Evolutionary conservation across 345 rosid genomes (phyloP).

Genomic region (Eucalyptus leucophloia): DNA sequence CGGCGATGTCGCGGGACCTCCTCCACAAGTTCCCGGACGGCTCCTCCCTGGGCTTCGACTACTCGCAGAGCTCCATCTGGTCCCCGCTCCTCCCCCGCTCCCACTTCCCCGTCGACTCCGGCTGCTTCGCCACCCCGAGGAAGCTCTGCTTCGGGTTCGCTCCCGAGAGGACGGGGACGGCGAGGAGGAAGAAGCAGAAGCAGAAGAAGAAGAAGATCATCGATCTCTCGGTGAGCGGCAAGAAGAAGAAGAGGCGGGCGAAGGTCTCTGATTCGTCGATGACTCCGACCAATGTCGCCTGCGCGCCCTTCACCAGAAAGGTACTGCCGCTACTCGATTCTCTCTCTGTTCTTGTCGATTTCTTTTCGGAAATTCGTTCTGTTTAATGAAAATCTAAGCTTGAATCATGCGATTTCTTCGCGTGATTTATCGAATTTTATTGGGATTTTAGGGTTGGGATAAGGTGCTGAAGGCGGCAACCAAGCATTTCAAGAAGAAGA

Average conservation of each 20-base stretch:
- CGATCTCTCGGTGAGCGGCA: neutral
- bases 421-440: neutral
- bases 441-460: slow-evolving; percentile 42
- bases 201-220: slow-evolving; percentile 1
- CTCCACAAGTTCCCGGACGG: slow-evolving; percentile 78
- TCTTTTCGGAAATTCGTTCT: neutral
- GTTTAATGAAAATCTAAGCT: neutral
- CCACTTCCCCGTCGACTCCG: slow-evolving; percentile 30
- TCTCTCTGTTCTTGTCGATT: neutral
- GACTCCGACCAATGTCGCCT: slow-evolving; percentile 21
- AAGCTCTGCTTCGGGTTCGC: slow-evolving; percentile 8
- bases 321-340: slow-evolving; percentile 1
- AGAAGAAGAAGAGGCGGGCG: neutral
- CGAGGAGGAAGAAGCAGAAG: slow-evolving; percentile 3
- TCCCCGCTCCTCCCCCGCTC: slow-evolving; percentile 67
- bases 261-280: slow-evolving; percentile 16
- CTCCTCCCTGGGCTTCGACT: slow-evolving; percentile 64
- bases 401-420: neutral
- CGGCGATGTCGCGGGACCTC: slow-evolving; percentile 61
- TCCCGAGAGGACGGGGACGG: neutral
- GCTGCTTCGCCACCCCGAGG: slow-evolving; percentile 13
- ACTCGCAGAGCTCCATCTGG: slow-evolving; percentile 84
- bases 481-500: slow-evolving; percentile 71
- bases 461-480: slow-evolving; percentile 64
- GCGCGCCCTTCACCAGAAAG: slow-evolving; percentile 36